phyloP scores from a whole-genome alignment of 78 protist species.

The Dictyostelium brefeldianum region DNA sequence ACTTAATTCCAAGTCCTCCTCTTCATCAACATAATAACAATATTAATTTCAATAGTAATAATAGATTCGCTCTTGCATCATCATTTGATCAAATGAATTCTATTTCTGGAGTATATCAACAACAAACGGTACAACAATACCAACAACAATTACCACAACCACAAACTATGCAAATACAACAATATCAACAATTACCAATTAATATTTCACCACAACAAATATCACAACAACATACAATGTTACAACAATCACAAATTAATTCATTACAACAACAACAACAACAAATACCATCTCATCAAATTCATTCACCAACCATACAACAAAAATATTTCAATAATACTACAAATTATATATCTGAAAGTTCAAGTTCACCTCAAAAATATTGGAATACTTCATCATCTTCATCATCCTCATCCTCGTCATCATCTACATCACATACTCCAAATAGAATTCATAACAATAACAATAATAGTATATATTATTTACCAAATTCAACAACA shows the following conservation, averaged over 20 bases:
- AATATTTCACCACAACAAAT: neutral
- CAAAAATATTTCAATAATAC: neutral
- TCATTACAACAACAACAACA: constrained; percentile 7
- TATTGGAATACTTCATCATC: neutral
- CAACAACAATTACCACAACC: neutral
- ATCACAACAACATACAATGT: neutral
- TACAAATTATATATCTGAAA: neutral
- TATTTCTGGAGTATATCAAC: neutral
- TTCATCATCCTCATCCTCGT: neutral
- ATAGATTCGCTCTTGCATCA: neutral
- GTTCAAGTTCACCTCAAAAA: no score
- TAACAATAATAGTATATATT: neutral
- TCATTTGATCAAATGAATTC: neutral
- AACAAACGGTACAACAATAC: neutral
- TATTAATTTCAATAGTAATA: neutral
- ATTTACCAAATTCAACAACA: no score
- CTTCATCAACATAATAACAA: neutral
- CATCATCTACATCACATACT: neutral
- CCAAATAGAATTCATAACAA: neutral
- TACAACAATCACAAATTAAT: neutral
- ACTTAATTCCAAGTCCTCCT: constrained; percentile 24
- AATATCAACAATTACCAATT: neutral
- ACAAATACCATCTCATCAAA: neutral
- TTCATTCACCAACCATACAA: neutral
- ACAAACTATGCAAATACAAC: neutral